A percentile compares a stretch with the other conserved stretches of the same genome.
These are phyloP conservation scores for Begonia loranthoides DNA, from an alignment of 306 rosid species.

Conservation along the genomic window DNA sequence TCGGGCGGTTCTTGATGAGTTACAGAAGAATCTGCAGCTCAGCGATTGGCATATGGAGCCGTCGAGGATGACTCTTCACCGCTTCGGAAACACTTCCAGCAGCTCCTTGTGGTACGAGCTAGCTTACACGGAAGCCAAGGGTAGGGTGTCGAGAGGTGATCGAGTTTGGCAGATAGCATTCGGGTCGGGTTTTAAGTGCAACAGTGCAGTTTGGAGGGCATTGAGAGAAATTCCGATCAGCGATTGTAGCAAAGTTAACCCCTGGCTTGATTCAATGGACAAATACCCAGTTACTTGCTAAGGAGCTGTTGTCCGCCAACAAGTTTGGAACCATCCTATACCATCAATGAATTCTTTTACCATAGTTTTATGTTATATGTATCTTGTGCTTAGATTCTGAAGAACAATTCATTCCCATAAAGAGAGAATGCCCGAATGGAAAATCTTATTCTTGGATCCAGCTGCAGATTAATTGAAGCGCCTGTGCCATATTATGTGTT, in stretches of 20 bases:
- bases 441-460: no score
- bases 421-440: no score
- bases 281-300: neutral
- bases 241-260: slow-evolving; percentile 2
- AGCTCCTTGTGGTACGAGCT: slow-evolving; percentile 6
- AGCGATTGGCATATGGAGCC: slow-evolving; percentile 6
- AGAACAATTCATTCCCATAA: no score
- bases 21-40: slow-evolving; percentile 2
- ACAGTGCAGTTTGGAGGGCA: slow-evolving; percentile 8
- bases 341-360: no score
- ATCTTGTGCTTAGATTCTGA: no score
- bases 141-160: slow-evolving; percentile 4
- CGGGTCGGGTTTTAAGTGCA: slow-evolving; percentile 8
- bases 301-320: no score
- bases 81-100: slow-evolving; percentile 6
- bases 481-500: no score
- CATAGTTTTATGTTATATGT: no score
- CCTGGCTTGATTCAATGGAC: slow-evolving; percentile 1
- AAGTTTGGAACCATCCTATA: no score
- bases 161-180: slow-evolving; percentile 9
- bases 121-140: slow-evolving; percentile 6
- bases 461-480: no score
- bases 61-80: slow-evolving; percentile 4
- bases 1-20: slow-evolving; percentile 2
- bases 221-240: neutral